phyloP scores from a whole-genome alignment of 495 filamentous ascomycete genomes.

The Glonium stellatum region DNA sequence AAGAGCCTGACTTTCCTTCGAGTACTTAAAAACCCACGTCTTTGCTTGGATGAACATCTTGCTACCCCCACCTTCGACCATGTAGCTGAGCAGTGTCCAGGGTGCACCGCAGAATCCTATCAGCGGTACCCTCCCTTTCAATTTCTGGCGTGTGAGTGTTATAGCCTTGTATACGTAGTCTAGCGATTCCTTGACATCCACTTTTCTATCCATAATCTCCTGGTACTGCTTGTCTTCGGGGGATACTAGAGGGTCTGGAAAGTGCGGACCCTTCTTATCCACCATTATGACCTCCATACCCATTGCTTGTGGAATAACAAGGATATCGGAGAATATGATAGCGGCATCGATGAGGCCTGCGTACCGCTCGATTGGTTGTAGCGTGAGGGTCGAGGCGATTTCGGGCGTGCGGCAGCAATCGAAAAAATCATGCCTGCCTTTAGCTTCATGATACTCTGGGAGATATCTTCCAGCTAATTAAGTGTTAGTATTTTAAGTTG shows the following conservation, averaged over 20 bases:
- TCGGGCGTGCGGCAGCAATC: slow-evolving; percentile 90
- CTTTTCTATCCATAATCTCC: slow-evolving; percentile 64
- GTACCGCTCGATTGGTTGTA: slow-evolving; percentile 91
- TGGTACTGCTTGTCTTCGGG: slow-evolving; percentile 76
- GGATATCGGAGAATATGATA: slow-evolving; percentile 98
- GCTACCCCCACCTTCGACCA: slow-evolving; percentile 94
- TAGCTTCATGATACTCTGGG: slow-evolving; percentile 93
- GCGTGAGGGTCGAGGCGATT: slow-evolving; percentile 80
- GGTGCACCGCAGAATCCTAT: slow-evolving; percentile 98
- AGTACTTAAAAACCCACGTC: slow-evolving; percentile 91
- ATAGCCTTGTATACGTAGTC: slow-evolving; percentile 95
- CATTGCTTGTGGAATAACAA: slow-evolving; percentile 95
- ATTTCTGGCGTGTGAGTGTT: slow-evolving; percentile 78
- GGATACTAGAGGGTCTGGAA: slow-evolving; percentile 72
- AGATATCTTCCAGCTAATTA: slow-evolving; percentile 84
- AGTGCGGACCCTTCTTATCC: slow-evolving; percentile 90
- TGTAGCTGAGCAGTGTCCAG: slow-evolving; percentile 95
- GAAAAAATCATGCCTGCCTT: slow-evolving; percentile 88
- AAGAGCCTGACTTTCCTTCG: slow-evolving; percentile 67
- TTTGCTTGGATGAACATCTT: slow-evolving; percentile 88
- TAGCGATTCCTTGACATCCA: slow-evolving; percentile 76
- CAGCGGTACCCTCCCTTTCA: slow-evolving; percentile 79
- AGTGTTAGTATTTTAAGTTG: slow-evolving; percentile 3
- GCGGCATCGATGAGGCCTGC: slow-evolving; percentile 87
- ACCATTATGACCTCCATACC: slow-evolving; percentile 97